Conservation (phyloP, 2,329 filamentous ascomycete species). For the Trematosphaeria pertusa region DNA sequence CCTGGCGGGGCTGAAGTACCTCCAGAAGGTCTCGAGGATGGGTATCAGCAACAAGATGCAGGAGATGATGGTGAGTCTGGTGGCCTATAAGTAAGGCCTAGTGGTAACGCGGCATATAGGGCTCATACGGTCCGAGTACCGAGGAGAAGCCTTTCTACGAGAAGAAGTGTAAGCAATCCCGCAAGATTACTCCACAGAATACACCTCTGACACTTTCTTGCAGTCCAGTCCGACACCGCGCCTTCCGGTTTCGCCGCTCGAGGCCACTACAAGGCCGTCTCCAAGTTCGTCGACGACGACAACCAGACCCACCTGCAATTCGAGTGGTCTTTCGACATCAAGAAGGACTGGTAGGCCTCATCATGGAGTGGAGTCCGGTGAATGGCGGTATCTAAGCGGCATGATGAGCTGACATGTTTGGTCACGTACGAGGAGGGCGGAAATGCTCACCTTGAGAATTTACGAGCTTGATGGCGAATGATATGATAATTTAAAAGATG, state of each 20-base stretch:
- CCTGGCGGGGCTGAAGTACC: conserved; percentile 91
- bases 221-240: conserved; percentile 90
- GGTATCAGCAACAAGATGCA: conserved; percentile 90
- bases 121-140: conserved; percentile 92
- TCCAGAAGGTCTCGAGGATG: conserved; percentile 92
- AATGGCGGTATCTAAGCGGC: conserved; percentile 5
- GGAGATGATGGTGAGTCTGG: conserved; percentile 86
- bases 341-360: conserved; percentile 83
- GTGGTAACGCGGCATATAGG: conserved; percentile 57
- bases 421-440: conserved; percentile 2
- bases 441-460: conserved; percentile 18
- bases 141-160: conserved; percentile 83
- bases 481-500: conserved; percentile 11
- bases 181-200: too few relatives aligned
- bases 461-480: conserved; percentile 35
- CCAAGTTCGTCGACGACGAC: conserved; percentile 95
- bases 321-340: conserved; percentile 95
- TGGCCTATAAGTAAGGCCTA: neutral
- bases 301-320: conserved; percentile 89
- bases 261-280: conserved; percentile 87
- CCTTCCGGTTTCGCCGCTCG: conserved; percentile 89
- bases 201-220: too few relatives aligned
- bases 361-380: conserved; percentile 1
- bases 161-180: conserved; percentile 95
- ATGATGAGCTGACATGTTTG: conserved; percentile 12